A percentile compares a stretch with the other conserved stretches of the same genome.
These are phyloP conservation scores for Entophlyctis luteolus DNA, from an alignment of 192 early-diverging fungal species.

Conservation along the genomic window DNA sequence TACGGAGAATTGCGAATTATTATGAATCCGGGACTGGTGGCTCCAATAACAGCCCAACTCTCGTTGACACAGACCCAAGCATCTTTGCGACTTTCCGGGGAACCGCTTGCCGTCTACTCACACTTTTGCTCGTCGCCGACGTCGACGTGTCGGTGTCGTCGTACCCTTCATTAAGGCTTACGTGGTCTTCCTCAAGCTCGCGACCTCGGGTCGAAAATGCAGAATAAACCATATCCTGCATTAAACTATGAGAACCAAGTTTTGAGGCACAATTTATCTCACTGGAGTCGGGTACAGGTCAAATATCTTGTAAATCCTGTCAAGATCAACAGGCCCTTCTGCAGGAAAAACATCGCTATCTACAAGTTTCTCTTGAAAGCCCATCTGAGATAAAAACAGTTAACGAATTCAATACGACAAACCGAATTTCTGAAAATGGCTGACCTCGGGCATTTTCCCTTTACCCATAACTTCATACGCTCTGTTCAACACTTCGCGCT, in stretches of 20 bases:
- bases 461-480: background rate
- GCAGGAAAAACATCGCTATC: background rate
- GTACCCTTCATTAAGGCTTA: constrained; percentile 23
- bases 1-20: too few relatives aligned
- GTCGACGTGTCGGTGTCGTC: constrained; percentile 16
- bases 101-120: too few relatives aligned
- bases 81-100: too few relatives aligned
- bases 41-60: constrained; percentile 6
- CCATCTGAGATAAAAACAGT: background rate
- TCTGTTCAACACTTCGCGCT: background rate
- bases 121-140: too few relatives aligned
- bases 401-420: background rate
- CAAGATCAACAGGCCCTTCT: background rate
- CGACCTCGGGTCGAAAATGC: background rate
- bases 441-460: constrained; percentile 2
- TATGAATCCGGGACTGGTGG: background rate
- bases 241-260: background rate
- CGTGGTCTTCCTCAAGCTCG: constrained; percentile 6
- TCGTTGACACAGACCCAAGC: background rate
- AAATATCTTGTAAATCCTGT: constrained; percentile 1
- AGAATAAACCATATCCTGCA: background rate
- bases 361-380: background rate
- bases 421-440: background rate
- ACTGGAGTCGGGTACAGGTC: constrained; percentile 5
- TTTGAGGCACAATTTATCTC: background rate